A percentile compares a stretch with the other conserved stretches of the same genome.
These are phyloP conservation scores for Odonthalia washingtoniensis DNA, from an alignment of 31 red algal species.

Conservation along the genomic window DNA sequence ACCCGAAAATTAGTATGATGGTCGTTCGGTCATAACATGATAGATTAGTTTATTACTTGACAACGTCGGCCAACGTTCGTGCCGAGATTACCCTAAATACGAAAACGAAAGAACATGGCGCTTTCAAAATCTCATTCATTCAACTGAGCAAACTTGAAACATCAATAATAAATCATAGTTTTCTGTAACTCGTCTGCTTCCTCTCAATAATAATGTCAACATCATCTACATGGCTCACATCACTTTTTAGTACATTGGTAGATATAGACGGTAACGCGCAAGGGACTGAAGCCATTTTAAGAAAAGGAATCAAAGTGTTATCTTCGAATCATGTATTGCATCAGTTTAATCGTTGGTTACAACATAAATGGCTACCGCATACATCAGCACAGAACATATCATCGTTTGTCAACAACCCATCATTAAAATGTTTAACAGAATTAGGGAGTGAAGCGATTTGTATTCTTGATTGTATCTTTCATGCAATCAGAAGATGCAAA, in stretches of 20 bases:
- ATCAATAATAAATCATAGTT: too few relatives aligned
- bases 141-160: too few relatives aligned
- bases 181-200: too few relatives aligned
- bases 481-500: slow-evolving; percentile 58
- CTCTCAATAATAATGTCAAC: too few relatives aligned
- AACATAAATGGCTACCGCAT: slow-evolving; percentile 68
- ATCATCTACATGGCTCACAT: background rate
- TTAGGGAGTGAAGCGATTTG: slow-evolving; percentile 46
- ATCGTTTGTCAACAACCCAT: slow-evolving; percentile 15
- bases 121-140: too few relatives aligned
- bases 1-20: too few relatives aligned
- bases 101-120: too few relatives aligned
- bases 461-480: slow-evolving; percentile 50
- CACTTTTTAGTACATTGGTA: background rate
- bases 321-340: slow-evolving; percentile 56
- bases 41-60: too few relatives aligned
- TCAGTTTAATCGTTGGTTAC: slow-evolving; percentile 70
- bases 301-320: slow-evolving; percentile 40
- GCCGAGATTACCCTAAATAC: too few relatives aligned
- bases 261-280: background rate
- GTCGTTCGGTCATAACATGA: too few relatives aligned
- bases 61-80: too few relatives aligned
- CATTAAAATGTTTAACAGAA: background rate
- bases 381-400: slow-evolving; percentile 42
- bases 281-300: slow-evolving; percentile 13